A percentile compares a stretch with the other conserved stretches of the same genome.
phyloP scores from a whole-genome alignment of 495 filamentous ascomycete genomes.

The Penicillium tannophilum region DNA sequence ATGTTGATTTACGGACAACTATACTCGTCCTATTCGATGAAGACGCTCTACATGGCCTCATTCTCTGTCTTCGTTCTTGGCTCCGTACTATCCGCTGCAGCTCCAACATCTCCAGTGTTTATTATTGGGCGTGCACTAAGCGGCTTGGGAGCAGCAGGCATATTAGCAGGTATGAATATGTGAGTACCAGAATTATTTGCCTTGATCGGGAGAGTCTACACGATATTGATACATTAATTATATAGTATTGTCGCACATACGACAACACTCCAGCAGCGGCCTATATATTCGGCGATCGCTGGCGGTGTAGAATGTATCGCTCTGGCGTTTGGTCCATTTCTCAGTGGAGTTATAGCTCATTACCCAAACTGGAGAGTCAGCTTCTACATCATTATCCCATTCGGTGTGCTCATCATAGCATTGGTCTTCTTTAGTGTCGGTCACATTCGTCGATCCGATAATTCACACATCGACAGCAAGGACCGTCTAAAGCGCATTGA shows the following conservation, averaged over 20 bases:
- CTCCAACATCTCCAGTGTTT: conserved; percentile 14
- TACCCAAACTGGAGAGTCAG: conserved; percentile 11
- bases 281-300: conserved; percentile 2
- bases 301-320: conserved; percentile 16
- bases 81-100: conserved; percentile 13
- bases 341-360: conserved; percentile 9
- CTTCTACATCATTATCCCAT: conserved; percentile 13
- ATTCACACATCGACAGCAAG: background rate
- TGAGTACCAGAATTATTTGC: conserved; percentile 1
- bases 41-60: conserved; percentile 14
- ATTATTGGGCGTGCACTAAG: conserved; percentile 20
- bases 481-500: conserved; percentile 7
- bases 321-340: conserved; percentile 16
- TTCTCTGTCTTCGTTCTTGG: conserved; percentile 13
- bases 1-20: conserved; percentile 14
- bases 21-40: conserved; percentile 17
- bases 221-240: too few relatives aligned
- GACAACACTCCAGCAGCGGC: conserved; percentile 9
- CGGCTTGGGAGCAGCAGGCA: conserved; percentile 17
- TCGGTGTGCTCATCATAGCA: conserved; percentile 4
- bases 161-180: conserved; percentile 17
- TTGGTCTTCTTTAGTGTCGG: too few relatives aligned
- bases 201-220: background rate
- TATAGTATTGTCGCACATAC: conserved; percentile 12
- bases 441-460: background rate